Evolutionary conservation across 2,329 filamentous ascomycete genomes (phyloP), one percentile per base, ranked within the genome.

Genomic region (Exserohilum rostratum): DNA sequence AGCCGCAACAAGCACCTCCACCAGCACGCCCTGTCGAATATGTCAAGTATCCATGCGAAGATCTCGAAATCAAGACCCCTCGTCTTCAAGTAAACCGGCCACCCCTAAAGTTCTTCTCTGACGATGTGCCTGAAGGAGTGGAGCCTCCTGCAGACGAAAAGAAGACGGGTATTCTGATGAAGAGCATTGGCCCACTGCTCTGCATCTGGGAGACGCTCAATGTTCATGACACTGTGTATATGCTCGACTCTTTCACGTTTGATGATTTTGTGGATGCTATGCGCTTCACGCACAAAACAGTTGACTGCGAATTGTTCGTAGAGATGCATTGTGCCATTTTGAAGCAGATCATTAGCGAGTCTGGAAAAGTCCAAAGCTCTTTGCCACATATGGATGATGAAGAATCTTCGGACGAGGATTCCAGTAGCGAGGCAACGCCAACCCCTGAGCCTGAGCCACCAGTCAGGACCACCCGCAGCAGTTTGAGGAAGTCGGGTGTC

Each of bases 171-270:
- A 86, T 98, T 49, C 79, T 87, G 17, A 95, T 93, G 86, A 87
- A 89, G 65, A 93, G 91, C 3, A 85, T 97, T n/a, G 92, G 93
- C 0, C 83, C 87, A 2, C 79, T 98, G 13, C 78, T 99, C 20
- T 93, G 97, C 76, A 91, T 90, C 0, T 99, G 95, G 95, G 92
- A 97, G 66, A 97, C 93, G 0, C 82, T 99, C 30, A 99, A 97
- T 68, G 93, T 99, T n/a, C 97, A 97, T 71, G 96, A 92, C 70
- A 91, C 96, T 68, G 89, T 97, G 15, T 96, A 96, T 70, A 86
- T 91, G 68, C 82, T 99, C 22, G 95, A 99, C 74, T 98, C 93
- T 0, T 99, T 99, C 71, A 98, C 93, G 0, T 96, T 98, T 68
- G 95, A 99, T 72, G 95, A 99, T 73, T 98, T 93, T 67, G 83